These are phyloP conservation scores for Mycosphaerella arachidis DNA, from an alignment of 2,329 filamentous ascomycete genomes.

Conservation along the genomic window DNA sequence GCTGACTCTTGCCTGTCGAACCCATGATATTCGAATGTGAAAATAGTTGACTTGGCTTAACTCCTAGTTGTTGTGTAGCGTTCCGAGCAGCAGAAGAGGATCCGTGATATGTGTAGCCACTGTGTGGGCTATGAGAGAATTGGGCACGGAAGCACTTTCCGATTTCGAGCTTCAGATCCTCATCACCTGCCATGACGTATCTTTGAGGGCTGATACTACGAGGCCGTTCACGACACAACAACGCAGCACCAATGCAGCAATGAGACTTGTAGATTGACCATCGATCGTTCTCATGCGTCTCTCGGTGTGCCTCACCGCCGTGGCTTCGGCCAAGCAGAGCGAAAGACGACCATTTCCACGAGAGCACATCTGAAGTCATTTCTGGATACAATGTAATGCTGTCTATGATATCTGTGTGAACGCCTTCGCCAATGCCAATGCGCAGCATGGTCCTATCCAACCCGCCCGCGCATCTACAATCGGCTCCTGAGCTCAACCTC, in stretches of 20 bases:
- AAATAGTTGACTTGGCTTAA: neutral
- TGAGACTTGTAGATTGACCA: neutral
- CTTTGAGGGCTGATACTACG: neutral
- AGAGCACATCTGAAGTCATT: neutral
- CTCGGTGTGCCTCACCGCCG: too few species aligned
- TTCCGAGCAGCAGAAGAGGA: neutral
- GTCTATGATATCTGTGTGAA: neutral
- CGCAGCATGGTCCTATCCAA: neutral
- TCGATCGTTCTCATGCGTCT: neutral
- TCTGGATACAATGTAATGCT: neutral
- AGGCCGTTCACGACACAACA: neutral
- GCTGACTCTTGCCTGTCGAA: slow-evolving; percentile 1
- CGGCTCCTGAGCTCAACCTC: neutral
- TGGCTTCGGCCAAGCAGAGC: too few species aligned
- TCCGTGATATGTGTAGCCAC: neutral
- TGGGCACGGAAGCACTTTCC: neutral
- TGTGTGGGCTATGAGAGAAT: neutral
- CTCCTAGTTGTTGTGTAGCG: neutral
- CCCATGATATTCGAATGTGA: neutral
- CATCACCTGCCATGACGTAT: neutral
- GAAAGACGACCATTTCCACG: neutral
- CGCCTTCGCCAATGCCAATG: neutral
- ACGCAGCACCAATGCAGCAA: neutral
- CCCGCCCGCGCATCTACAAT: neutral
- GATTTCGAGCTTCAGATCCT: neutral